phyloP scores from a whole-genome alignment of 208 protist species.

The Phytomonas francai region DNA sequence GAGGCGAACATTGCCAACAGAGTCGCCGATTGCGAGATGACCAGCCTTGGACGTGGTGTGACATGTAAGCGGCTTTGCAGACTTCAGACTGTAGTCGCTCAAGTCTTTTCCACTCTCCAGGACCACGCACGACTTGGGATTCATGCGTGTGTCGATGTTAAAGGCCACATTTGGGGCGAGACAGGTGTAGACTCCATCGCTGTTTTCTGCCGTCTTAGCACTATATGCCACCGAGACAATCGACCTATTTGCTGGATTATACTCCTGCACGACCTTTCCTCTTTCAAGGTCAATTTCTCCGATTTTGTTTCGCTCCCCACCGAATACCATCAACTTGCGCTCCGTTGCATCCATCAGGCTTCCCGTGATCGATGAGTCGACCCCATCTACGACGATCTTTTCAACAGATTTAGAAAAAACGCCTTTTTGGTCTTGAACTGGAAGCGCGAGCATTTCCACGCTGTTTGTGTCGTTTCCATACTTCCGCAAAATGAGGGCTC shows the following conservation, averaged over 20 bases:
- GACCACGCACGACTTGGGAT: constrained; percentile 33
- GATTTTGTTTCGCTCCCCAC: constrained; percentile 21
- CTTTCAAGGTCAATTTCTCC: constrained; percentile 36
- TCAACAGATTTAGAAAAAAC: constrained; percentile 5
- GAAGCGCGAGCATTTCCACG: constrained; percentile 17
- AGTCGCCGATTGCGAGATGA: constrained; percentile 52
- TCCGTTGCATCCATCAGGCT: constrained; percentile 45
- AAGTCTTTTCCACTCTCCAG: constrained; percentile 28
- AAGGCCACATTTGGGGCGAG: constrained; percentile 42
- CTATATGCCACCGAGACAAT: constrained; percentile 32
- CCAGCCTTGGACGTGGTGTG: constrained; percentile 45
- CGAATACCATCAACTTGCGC: constrained; percentile 35
- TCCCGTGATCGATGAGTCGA: constrained; percentile 24
- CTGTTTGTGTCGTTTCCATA: constrained; percentile 10
- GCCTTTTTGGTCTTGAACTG: constrained; percentile 11
- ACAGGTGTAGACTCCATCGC: constrained; percentile 38
- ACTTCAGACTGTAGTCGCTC: constrained; percentile 26
- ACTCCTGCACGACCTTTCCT: constrained; percentile 45
- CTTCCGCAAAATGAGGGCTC: constrained; percentile 35
- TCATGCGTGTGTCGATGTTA: constrained; percentile 59
- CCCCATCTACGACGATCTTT: constrained; percentile 15
- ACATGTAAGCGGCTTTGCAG: constrained; percentile 36
- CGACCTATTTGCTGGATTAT: constrained; percentile 16
- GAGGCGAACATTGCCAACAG: constrained; percentile 41
- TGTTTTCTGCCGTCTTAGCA: constrained; percentile 28